Evolutionary conservation across 2,329 filamentous ascomycete genomes (phyloP).

Genomic region (Arthrinium puccinioides): DNA sequence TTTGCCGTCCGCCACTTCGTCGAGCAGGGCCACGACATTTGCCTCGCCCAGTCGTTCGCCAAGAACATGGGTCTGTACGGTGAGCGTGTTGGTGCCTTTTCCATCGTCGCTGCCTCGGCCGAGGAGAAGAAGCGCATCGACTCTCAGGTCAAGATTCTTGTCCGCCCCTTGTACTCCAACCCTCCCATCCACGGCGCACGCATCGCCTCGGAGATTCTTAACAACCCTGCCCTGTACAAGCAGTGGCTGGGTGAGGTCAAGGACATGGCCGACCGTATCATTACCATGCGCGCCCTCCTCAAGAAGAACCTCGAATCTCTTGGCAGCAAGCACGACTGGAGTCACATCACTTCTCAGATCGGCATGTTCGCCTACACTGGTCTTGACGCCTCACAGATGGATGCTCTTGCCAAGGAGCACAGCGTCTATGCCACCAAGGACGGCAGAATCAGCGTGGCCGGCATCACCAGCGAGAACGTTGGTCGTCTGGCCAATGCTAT

Average conservation of each 20-base stretch:
- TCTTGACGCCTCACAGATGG: constrained; percentile 85
- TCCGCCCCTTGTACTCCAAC: constrained; percentile 97
- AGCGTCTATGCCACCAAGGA: constrained; percentile 97
- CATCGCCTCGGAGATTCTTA: constrained; percentile 87
- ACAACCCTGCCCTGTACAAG: constrained; percentile 74
- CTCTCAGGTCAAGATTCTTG: constrained; percentile 96
- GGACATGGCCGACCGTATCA: constrained; percentile 98
- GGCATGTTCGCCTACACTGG: constrained; percentile 99
- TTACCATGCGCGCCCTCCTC: constrained; percentile 91
- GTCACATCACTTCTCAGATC: constrained; percentile 97
- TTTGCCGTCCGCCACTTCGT: constrained; percentile 92
- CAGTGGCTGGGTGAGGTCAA: constrained; percentile 97
- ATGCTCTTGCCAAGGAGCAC: constrained; percentile 84
- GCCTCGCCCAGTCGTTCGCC: constrained; percentile 88
- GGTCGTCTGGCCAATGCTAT: constrained; percentile 76
- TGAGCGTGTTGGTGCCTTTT: constrained; percentile 96
- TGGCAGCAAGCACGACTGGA: constrained; percentile 96
- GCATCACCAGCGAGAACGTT: constrained; percentile 74
- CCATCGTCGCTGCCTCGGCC: constrained; percentile 73
- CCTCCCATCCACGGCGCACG: constrained; percentile 94
- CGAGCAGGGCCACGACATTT: constrained; percentile 81
- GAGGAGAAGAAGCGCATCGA: constrained; percentile 95
- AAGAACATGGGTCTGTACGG: constrained; percentile 99
- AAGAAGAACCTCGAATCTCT: constrained; percentile 93
- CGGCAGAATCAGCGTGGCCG: constrained; percentile 78